Conservation (phyloP, 2,329 filamentous ascomycete species). For the Hymenoscyphus infarciens region DNA sequence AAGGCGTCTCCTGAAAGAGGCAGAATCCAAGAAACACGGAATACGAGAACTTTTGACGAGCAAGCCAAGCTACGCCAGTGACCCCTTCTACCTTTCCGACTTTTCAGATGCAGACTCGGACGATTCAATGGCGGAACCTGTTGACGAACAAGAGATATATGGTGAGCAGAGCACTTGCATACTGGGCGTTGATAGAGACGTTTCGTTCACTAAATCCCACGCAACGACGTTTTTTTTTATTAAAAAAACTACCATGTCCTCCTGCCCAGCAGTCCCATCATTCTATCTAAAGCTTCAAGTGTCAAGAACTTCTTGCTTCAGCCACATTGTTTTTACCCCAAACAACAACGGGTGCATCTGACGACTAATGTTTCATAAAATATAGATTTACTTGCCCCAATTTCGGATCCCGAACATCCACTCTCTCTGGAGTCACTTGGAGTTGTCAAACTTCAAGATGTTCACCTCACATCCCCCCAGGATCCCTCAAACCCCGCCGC, state of each 20-base stretch:
- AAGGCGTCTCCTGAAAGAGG: constrained; percentile 47
- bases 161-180: constrained; percentile 47
- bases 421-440: constrained; percentile 89
- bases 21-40: constrained; percentile 32
- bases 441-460: constrained; percentile 94
- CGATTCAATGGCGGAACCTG: constrained; percentile 69
- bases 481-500: constrained; percentile 50
- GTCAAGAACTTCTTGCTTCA: constrained; percentile 7
- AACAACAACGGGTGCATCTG: constrained; percentile 12
- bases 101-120: constrained; percentile 40
- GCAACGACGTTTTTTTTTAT: neutral
- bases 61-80: constrained; percentile 31
- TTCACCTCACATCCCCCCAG: constrained; percentile 69
- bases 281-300: neutral
- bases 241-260: neutral
- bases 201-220: too few relatives aligned
- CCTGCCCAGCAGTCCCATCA: neutral
- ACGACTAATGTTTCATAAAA: constrained; percentile 36
- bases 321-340: constrained; percentile 1
- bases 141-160: constrained; percentile 97
- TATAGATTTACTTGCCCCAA: constrained; percentile 85
- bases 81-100: constrained; percentile 37
- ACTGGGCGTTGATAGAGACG: too few relatives aligned
- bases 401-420: constrained; percentile 95
- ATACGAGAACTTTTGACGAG: constrained; percentile 31